Base-by-base conservation (phyloP, 441 rosid genomes). In the Omphalea diandra region DNA sequence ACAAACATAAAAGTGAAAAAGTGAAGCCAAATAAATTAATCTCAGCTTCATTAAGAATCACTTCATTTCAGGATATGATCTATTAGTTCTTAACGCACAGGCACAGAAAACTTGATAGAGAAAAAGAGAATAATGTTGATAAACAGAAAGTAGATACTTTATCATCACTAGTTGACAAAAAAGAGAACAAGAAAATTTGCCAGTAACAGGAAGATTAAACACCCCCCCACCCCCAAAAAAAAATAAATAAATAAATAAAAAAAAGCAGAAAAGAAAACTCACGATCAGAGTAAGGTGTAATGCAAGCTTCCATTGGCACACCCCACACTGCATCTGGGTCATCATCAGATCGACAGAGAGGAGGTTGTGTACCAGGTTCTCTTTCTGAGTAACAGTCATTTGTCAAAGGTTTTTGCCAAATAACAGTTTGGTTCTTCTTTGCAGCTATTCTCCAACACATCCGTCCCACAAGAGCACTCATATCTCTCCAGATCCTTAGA, bases 371-470 rank as follows among this genome's bases (percentile, higher is more conserved):
- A 59, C 91, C 97, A 3, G 96, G 87, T 59, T 85, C 88, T 86
- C 99, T 86, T 74, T 86, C 80, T 83, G 78, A 66, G 76, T 88
- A 95, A 79, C 99, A 95, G 74, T 93, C 97, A 85, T 93, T 93
- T 60, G 85, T 91, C 56, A 93, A 79, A n/a, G 98, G 98, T 77
- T 93, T 95, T 81, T 88, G 96, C 97, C 97, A 95, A 79, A 95
- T 83, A 18, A 93, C 99, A 52, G 99, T 95, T 77, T 95, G 99
- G 79, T 93, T 87, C 82, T 84, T 87, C 85, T 90, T 95, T 24
- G 85, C 82, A 70, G 98, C 99, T 64, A 95, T 80, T 73, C 82
- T 93, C 99, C 99, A 95, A 70, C 99, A 95, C 99, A 96, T 96
- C 32, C 96, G 75, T 38, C 80, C 88, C 18, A 90, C 99, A 68